phyloP scores from a whole-genome alignment of 495 filamentous ascomycete species.

The Paragyromitra xinjiangensis region DNA sequence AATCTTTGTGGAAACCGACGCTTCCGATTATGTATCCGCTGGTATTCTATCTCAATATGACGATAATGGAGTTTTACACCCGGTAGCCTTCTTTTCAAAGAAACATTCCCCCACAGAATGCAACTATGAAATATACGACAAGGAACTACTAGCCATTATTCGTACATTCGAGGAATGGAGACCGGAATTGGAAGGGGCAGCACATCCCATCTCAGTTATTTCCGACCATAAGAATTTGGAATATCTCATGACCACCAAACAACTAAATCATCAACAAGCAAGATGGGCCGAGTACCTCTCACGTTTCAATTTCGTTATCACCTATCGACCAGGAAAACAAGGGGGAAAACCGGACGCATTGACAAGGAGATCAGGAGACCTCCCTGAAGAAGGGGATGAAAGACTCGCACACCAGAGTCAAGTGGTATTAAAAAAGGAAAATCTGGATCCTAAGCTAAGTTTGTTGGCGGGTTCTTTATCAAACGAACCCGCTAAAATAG shows the following conservation, averaged over 20 bases:
- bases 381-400: too few species aligned
- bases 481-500: too few species aligned
- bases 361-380: too few species aligned
- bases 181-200: neutral
- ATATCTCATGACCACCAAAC: neutral
- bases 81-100: neutral
- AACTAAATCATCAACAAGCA: neutral
- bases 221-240: neutral
- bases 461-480: too few species aligned
- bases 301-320: neutral
- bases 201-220: neutral
- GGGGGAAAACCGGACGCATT: neutral
- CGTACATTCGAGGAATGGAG: constrained; percentile 6
- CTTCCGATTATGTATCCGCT: too few species aligned
- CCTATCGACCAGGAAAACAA: neutral
- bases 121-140: neutral
- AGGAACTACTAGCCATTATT: constrained; percentile 11
- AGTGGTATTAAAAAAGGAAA: too few species aligned
- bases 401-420: too few species aligned
- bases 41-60: too few species aligned
- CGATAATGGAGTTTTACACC: too few species aligned
- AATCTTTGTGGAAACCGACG: too few species aligned
- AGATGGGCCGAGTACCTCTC: neutral
- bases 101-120: neutral
- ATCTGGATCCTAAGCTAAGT: too few species aligned